phyloP scores from a whole-genome alignment of 2,329 filamentous ascomycete genomes.

The Nothophaeocryptopus gaeumannii region DNA sequence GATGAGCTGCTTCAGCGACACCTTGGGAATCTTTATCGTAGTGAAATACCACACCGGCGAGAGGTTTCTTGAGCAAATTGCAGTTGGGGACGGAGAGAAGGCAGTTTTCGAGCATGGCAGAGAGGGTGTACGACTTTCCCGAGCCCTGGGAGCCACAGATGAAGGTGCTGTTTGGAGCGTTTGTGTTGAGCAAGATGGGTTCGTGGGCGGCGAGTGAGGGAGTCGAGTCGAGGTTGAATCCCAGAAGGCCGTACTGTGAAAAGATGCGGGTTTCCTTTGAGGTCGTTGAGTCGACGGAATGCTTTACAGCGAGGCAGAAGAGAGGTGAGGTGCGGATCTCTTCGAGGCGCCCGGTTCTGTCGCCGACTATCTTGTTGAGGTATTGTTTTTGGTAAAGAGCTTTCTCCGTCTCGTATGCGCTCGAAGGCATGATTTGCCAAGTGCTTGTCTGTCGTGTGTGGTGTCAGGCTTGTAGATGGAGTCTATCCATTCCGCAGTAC shows the following conservation, averaged over 20 bases:
- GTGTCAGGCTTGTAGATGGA: too few relatives aligned
- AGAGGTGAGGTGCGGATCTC: conserved; percentile 27
- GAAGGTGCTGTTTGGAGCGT: conserved; percentile 57
- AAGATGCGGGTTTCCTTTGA: too few relatives aligned
- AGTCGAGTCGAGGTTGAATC: conserved; percentile 22
- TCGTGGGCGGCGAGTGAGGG: conserved; percentile 14
- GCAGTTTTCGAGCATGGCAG: conserved; percentile 60
- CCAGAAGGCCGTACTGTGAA: conserved; percentile 30
- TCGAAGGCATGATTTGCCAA: background rate
- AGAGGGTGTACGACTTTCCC: conserved; percentile 61
- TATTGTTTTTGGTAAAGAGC: conserved; percentile 4
- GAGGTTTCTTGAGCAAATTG: conserved; percentile 48
- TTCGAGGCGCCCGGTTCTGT: conserved; percentile 14
- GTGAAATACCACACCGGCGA: conserved; percentile 60
- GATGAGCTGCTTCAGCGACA: conserved; percentile 58
- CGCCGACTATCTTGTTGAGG: background rate
- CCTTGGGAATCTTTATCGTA: conserved; percentile 53
- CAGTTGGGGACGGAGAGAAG: conserved; percentile 45
- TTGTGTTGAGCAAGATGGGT: conserved; percentile 51
- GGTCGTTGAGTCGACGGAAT: conserved; percentile 12
- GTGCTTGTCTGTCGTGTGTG: background rate
- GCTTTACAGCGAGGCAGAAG: conserved; percentile 26
- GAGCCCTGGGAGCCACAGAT: conserved; percentile 61
- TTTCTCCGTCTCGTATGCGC: conserved; percentile 3
- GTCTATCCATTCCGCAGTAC: too few relatives aligned